Base-by-base conservation (phyloP, 106 monocot genomes). In the Dioscorea zingiberensis region DNA sequence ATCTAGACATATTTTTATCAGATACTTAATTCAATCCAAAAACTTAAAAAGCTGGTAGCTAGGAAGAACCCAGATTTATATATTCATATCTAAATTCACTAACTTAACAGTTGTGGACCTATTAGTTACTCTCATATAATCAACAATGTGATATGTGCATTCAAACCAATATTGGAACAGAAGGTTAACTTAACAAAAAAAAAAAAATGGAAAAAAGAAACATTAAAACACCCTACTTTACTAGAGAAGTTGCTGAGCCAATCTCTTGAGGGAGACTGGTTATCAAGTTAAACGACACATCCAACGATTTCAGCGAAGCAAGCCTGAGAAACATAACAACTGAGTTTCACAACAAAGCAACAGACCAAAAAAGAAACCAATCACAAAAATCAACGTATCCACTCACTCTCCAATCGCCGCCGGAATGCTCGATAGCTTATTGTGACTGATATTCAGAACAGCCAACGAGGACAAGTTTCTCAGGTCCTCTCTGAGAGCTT, bases 361-460 rank as follows among this genome's bases (percentile, higher is more conserved):
- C 25, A n/a, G n/a, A 48, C 23, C 5, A 22, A 2, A 67, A 54
- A 32, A 29, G 26, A 54, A 25, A 29, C 3, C 5, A 67, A 54
- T 26, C 19, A n/a, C 28, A 24, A 5, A n/a, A 64, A 59, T 13
- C 29, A 47, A 17, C 45, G 63, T 12, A 54, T 62, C 60, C 4
- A 76, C 97, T 71, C 82, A 97, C 97, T 88, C 83, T 76, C 97
- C 91, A 59, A 97, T 80, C 28, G 97, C 88, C 53, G 70, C 65
- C 14, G 97, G 97, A 63, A 92, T 80, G 62, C 27, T 70, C 25
- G 85, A 79, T 51, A 97, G 73, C 38, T 75, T 97, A 64, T 97
- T 97, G 74, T 97, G 92, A 71, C 92, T 97, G 38, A 97, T 58
- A 81, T 97, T 97, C 26, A 97, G 59, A 18, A 92, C 88, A 59